Evolutionary conservation across 805 yeast genomes (phyloP).

Genomic region (Metschnikowia cubensis): DNA sequence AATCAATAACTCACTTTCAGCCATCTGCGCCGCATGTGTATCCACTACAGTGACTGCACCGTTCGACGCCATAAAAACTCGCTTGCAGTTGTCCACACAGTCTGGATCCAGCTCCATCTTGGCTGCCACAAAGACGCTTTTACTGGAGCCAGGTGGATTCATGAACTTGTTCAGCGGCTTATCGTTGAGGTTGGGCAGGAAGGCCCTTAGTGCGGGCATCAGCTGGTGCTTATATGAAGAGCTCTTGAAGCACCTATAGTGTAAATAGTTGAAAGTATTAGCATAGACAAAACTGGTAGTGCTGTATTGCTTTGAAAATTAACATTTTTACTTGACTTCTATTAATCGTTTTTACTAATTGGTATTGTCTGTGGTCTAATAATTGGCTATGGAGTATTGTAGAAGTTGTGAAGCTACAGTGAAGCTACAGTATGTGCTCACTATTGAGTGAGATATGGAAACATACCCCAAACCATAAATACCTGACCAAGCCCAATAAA

Average conservation of each 20-base stretch:
- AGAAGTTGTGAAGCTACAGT: no score
- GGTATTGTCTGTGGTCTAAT: no score
- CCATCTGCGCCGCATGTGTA: conserved; percentile 68
- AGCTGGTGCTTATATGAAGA: conserved; percentile 98
- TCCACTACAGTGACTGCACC: conserved; percentile 92
- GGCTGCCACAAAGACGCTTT: conserved; percentile 36
- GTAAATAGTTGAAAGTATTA: conserved; percentile 1
- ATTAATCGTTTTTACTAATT: no score
- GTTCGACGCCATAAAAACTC: conserved; percentile 88
- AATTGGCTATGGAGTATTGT: no score
- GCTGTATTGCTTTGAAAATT: no score
- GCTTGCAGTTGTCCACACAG: conserved; percentile 64
- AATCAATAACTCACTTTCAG: conserved; percentile 60
- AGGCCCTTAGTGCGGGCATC: conserved; percentile 88
- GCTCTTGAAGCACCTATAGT: conserved; percentile 42
- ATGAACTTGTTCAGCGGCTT: conserved; percentile 76
- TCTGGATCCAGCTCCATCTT: conserved; percentile 42
- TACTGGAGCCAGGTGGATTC: conserved; percentile 47
- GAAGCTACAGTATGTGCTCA: no score
- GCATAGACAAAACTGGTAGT: neutral
- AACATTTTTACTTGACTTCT: no score
- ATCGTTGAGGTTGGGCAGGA: conserved; percentile 73
- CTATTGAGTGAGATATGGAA: no score
- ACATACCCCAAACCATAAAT: no score
- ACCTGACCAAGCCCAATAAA: no score